Percentiles rank a stretch among this genome's conserved stretches.
These are phyloP conservation scores for Moesziomyces aphidis DNA, from an alignment of 1,284 basidiomycete genomes.

Conservation along the genomic window DNA sequence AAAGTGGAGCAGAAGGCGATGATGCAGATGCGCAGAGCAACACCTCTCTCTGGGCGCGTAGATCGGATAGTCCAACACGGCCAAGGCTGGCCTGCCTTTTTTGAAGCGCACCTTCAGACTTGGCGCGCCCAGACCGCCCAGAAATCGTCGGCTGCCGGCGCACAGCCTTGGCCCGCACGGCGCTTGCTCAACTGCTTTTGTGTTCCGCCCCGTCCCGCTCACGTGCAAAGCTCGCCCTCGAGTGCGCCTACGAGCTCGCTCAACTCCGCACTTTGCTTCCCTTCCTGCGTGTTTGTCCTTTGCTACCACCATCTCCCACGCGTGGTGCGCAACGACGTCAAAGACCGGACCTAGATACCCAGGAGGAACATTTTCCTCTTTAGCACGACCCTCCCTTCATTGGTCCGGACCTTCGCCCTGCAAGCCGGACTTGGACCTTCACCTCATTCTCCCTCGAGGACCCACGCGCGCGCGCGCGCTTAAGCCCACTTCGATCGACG, in stretches of 20 bases:
- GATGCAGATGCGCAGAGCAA: no score
- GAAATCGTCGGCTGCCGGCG: background rate
- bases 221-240: background rate
- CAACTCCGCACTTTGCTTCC: no score
- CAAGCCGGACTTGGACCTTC: no score
- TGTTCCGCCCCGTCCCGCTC: background rate
- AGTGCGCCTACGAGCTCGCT: background rate
- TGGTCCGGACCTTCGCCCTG: background rate
- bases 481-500: conserved; percentile 23
- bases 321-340: background rate
- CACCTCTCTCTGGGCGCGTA: background rate
- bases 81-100: background rate
- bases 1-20: no score
- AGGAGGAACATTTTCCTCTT: background rate
- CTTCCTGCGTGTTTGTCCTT: background rate
- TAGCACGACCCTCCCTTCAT: background rate
- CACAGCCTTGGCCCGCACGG: conserved; percentile 10
- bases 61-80: conserved; percentile 20
- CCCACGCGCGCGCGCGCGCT: background rate
- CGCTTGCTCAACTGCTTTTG: background rate
- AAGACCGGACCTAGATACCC: background rate
- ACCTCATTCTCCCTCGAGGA: no score
- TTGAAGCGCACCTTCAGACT: background rate
- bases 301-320: background rate
- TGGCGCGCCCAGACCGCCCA: background rate